Evolutionary conservation across 169 alveolate species (phyloP).

Genomic region (Plasmodium gallinaceum): DNA sequence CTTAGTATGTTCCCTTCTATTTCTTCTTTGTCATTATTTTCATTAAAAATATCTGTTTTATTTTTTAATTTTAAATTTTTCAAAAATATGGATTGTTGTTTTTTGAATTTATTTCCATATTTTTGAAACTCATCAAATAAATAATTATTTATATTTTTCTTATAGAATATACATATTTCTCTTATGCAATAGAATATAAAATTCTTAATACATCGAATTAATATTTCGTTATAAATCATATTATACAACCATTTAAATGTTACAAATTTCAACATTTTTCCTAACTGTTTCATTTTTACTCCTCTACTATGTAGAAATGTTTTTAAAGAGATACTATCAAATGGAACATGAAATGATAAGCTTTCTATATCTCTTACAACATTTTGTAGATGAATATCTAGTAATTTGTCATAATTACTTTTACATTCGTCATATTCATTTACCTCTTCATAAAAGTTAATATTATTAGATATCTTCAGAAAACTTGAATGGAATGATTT

Average conservation of each 20-base stretch:
- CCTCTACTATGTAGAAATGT: conserved; percentile 46
- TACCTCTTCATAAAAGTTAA: conserved; percentile 21
- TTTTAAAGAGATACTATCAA: conserved; percentile 49
- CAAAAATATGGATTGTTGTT: not conserved
- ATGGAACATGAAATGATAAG: conserved; percentile 31
- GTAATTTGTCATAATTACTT: not conserved
- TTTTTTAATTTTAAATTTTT: not conserved
- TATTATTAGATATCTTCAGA: conserved; percentile 6
- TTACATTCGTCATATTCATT: not conserved
- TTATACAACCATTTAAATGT: conserved; percentile 40
- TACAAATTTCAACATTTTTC: conserved; percentile 45
- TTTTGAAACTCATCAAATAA: not conserved
- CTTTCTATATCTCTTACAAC: conserved; percentile 41
- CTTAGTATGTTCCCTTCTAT: not conserved
- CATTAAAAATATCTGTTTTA: not conserved
- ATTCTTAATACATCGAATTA: conserved; percentile 49
- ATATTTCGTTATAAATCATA: conserved; percentile 29
- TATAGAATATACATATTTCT: conserved; percentile 54
- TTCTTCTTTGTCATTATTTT: not conserved
- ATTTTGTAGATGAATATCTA: conserved; percentile 22
- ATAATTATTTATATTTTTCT: not conserved
- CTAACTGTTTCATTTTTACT: conserved; percentile 47
- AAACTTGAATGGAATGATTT: conserved; percentile 20
- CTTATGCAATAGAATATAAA: conserved; percentile 11
- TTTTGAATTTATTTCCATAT: not conserved